Evolutionary conservation across 2,329 filamentous ascomycete genomes (phyloP).

Genomic region (Alternaria incomplexa): DNA sequence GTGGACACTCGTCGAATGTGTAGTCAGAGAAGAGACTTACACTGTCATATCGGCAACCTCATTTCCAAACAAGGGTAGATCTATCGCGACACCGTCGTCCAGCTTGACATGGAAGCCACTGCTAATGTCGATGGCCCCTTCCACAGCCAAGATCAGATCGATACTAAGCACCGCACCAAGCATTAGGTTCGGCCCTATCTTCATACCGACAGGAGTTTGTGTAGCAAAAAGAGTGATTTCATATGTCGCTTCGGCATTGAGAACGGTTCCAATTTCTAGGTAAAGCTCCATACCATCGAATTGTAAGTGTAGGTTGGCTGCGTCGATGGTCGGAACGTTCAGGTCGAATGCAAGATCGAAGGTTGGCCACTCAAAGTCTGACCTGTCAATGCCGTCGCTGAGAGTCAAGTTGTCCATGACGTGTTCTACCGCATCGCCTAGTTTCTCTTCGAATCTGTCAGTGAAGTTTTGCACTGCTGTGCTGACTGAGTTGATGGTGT

Average conservation of each 20-base stretch:
- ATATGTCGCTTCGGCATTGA: slow-evolving; percentile 55
- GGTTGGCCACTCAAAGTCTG: slow-evolving; percentile 28
- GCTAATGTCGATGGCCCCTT: slow-evolving; percentile 57
- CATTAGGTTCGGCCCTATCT: slow-evolving; percentile 47
- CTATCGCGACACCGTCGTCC: slow-evolving; percentile 57
- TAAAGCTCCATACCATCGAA: slow-evolving; percentile 63
- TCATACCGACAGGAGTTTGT: slow-evolving; percentile 53
- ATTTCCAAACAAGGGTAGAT: slow-evolving; percentile 59
- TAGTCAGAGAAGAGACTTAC: slow-evolving; percentile 49
- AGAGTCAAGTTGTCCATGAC: slow-evolving; percentile 14
- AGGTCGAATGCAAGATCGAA: slow-evolving; percentile 43
- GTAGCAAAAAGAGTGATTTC: slow-evolving; percentile 58
- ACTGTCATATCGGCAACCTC: slow-evolving; percentile 57
- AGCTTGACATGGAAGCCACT: slow-evolving; percentile 63
- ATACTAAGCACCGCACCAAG: slow-evolving; percentile 58
- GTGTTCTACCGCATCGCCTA: slow-evolving; percentile 10
- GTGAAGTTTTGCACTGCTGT: slow-evolving; percentile 27
- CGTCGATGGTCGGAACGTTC: slow-evolving; percentile 53
- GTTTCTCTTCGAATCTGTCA: slow-evolving; percentile 10
- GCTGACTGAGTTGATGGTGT: slow-evolving; percentile 18
- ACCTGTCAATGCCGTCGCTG: slow-evolving; percentile 22
- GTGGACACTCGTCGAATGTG: not conserved
- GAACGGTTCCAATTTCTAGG: slow-evolving; percentile 53
- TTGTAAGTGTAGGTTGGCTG: slow-evolving; percentile 52
- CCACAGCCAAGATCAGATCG: slow-evolving; percentile 59